Evolutionary conservation across 192 early-diverging fungal species (phyloP).

Genomic region (Phlyctochytrium planicorne): DNA sequence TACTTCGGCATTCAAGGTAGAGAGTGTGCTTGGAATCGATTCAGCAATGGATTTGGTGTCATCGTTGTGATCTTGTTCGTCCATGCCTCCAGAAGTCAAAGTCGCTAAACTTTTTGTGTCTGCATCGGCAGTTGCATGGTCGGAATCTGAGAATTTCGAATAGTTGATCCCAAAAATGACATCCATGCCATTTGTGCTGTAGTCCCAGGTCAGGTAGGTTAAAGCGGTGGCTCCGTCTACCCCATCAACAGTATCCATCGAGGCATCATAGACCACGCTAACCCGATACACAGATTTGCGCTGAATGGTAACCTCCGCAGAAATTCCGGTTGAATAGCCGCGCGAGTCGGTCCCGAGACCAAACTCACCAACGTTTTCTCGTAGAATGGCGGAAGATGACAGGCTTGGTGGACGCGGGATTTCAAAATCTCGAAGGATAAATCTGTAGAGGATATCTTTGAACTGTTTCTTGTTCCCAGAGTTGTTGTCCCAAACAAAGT

Average conservation of each 20-base stretch:
- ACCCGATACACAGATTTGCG: slow-evolving; percentile 32
- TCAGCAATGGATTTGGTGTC: no score
- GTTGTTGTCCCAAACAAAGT: slow-evolving; percentile 31
- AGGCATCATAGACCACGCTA: slow-evolving; percentile 22
- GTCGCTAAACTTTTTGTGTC: no score
- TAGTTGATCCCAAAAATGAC: slow-evolving; percentile 32
- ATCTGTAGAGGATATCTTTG: slow-evolving; percentile 19
- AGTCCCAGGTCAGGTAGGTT: slow-evolving; percentile 38
- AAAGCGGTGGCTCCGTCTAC: not conserved
- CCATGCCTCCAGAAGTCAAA: no score
- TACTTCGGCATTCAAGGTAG: not conserved
- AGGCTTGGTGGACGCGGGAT: slow-evolving; percentile 9
- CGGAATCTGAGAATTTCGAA: not conserved
- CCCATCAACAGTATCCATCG: slow-evolving; percentile 4
- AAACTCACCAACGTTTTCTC: slow-evolving; percentile 7
- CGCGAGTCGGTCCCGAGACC: slow-evolving; percentile 6
- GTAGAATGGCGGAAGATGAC: not conserved
- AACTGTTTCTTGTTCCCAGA: slow-evolving; percentile 20
- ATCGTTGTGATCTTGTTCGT: no score
- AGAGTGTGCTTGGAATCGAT: no score
- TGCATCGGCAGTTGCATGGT: not conserved
- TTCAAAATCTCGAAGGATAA: slow-evolving; percentile 20
- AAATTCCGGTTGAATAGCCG: slow-evolving; percentile 21
- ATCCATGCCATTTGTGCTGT: slow-evolving; percentile 35
- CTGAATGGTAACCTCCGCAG: slow-evolving; percentile 30